Base-by-base conservation (phyloP, 768 basidiomycete genomes). In the Cystofilobasidium bisporidii region DNA sequence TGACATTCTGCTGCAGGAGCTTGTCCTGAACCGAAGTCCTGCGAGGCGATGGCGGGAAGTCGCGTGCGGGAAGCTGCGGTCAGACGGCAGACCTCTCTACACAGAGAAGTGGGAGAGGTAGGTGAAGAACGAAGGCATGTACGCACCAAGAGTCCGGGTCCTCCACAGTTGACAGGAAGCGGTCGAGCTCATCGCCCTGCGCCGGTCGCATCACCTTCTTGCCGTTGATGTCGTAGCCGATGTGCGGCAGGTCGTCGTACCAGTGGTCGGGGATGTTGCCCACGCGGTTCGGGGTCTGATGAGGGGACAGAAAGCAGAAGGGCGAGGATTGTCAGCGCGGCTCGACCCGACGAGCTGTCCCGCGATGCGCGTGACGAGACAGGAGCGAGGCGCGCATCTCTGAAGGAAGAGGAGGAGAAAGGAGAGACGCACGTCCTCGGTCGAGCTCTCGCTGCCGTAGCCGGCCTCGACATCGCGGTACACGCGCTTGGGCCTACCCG, bases 181-280 rank as follows among this genome's bases (percentile, higher is more conserved):
- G 96, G 81, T 99, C 96, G 62, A 99, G 80, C 77, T 98, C 96
- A 74, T 99, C 96, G 53, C 92, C 92, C 72, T 87, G 86, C 50
- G 91, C 94, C 17, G 96, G 93, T 63, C 91, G 87, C 71, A 98
- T 82, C 58, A 99, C 86, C 76, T 87, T 87, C 79, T 91, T 94
- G 63, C 96, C 96, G 76, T 92, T 84, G 72, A 98, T 86, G 77
- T 91, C 85, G 79, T 99, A 99, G 56, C 96, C 96, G 75, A 99
- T 83, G 78, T 99, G 96, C n/a, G 96, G 96, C 72, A 99, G 81
- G 80, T 98, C 93, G 76, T 98, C 96, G 77, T 99, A 99, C 92
- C 94, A 99, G 74, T 99, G 92, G 83, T 88, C 87, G 56, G 96
- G 96, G 70, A 99, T 81, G 78, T 94, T 83, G 63, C 96, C 96